phyloP scores from a whole-genome alignment of 2,329 filamentous ascomycete species.

The Parastagonospora nodorum region DNA sequence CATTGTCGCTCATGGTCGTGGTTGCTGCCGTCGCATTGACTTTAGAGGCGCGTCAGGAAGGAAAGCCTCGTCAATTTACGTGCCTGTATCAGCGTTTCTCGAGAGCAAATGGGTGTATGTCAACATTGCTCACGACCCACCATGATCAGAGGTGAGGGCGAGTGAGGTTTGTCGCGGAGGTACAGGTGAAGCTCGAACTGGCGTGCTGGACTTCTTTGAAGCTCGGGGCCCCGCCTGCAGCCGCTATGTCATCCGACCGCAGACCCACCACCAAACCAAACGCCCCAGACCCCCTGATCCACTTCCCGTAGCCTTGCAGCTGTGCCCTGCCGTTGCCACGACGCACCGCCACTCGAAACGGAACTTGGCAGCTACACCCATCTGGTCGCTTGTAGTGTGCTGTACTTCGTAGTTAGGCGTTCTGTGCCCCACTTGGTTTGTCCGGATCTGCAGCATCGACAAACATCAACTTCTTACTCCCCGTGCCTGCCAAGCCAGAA shows the following conservation, averaged over 20 bases:
- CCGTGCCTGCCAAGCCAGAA: neutral
- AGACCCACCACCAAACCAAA: neutral
- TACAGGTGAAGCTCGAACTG: neutral
- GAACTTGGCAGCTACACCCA: no score
- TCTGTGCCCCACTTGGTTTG: no score
- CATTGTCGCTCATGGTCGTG: slow-evolving; percentile 7
- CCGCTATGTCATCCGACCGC: neutral
- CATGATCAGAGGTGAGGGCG: neutral
- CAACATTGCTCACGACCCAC: neutral
- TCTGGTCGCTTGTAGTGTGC: no score
- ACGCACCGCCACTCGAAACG: neutral
- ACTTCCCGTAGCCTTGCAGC: neutral
- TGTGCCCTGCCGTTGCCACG: neutral
- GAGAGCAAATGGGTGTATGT: neutral
- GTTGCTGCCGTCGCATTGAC: neutral
- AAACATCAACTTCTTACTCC: neutral
- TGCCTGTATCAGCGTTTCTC: no score
- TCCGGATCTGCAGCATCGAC: neutral
- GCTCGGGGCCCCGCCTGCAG: neutral
- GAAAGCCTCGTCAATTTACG: no score
- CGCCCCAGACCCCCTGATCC: neutral
- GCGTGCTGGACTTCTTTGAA: neutral
- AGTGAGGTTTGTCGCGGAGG: neutral
- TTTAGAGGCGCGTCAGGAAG: no score
- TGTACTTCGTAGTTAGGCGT: no score